A percentile compares a stretch with the other conserved stretches of the same genome.
Evolutionary conservation across 208 protist genomes (phyloP).

Genomic region (Kentomonas sorsogonicus): DNA sequence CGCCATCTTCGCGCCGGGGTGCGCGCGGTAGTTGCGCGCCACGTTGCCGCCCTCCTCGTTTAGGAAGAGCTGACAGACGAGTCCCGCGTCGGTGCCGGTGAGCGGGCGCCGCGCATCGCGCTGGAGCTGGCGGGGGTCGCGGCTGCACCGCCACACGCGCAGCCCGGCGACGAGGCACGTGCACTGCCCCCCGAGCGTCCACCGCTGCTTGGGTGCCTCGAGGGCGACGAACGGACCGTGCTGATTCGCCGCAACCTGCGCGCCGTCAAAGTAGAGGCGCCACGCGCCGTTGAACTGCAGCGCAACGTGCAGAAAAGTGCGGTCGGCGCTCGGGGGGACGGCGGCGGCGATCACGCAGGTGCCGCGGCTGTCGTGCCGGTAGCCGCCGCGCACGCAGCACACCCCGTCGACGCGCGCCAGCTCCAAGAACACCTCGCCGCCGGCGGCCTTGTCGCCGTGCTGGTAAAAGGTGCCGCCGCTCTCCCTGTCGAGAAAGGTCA

Average conservation of each 20-base stretch:
- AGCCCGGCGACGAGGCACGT: conserved; percentile 72
- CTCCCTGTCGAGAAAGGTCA: conserved; percentile 70
- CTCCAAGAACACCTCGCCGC: conserved; percentile 89
- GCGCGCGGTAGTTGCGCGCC: conserved; percentile 62
- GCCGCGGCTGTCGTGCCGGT: conserved; percentile 79
- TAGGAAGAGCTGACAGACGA: conserved; percentile 75
- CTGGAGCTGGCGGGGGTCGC: conserved; percentile 49
- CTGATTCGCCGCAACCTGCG: conserved; percentile 57
- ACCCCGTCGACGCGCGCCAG: conserved; percentile 65
- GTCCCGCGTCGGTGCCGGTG: conserved; percentile 57
- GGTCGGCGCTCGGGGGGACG: conserved; percentile 49
- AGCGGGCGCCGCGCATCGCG: conserved; percentile 73
- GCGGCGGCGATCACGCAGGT: conserved; percentile 68
- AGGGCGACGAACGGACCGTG: conserved; percentile 70
- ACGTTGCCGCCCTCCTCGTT: conserved; percentile 84
- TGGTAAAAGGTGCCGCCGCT: conserved; percentile 79
- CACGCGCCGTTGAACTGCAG: conserved; percentile 88
- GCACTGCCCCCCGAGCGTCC: conserved; percentile 73
- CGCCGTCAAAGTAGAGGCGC: conserved; percentile 76
- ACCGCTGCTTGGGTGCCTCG: conserved; percentile 63
- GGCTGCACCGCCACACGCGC: conserved; percentile 71
- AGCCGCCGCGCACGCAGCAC: conserved; percentile 79
- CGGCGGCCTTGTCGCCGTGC: conserved; percentile 83
- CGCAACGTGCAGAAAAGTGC: conserved; percentile 67
- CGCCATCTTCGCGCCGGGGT: conserved; percentile 16